Base-by-base conservation (phyloP, 2,329 filamentous ascomycete genomes). In the Trichoderma endophyticum region DNA sequence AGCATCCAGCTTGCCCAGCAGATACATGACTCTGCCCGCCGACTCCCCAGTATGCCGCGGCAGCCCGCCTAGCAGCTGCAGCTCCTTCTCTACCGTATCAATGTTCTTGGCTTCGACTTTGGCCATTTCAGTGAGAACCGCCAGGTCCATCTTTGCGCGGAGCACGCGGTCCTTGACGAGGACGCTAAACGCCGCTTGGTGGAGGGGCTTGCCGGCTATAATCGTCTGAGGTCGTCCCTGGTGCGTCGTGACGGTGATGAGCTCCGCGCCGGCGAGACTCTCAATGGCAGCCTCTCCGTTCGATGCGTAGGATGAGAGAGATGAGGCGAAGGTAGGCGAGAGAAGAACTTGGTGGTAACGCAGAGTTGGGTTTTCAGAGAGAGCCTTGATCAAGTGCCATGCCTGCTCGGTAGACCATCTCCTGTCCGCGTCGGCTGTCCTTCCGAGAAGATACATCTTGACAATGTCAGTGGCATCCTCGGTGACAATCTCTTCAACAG, bases 381-480 rank as follows among this genome's bases (percentile, higher is more conserved):
- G 89, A 34, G 88, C 85, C 78, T 93, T 95, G 81, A 98, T 91
- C 2, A 99, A 83, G 73, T 92, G 88, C 96, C 96, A 98, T 0
- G 94, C 95, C 83, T 98, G 96, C 78, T 96, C 91, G 5, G 90
- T 85, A 0, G 91, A 93, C 93, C 94, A 98, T 69, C 88, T 88
- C 34, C 88, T 87, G 54, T 86, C 83, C 5, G 81, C 80, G 18
- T 83, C 79, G 18, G 79, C 80, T 2, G 83, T 79, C 65, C 88
- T 88, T 60, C 90, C 57, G 78, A 97, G 85, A 34, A 99, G 88
- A 83, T 95, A 98, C 86, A 98, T 94, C 78, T 97, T 97, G 73
- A 97, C 84, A 62, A 98, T 95, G 78, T 98, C 96, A 0, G 93
- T 93, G 0, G 94, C 93, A 21, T 92, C 92, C 78, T 97, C 94